Base-by-base conservation (phyloP, 1,139 yeast species). In the Groenewaldozyma auringiensis region DNA sequence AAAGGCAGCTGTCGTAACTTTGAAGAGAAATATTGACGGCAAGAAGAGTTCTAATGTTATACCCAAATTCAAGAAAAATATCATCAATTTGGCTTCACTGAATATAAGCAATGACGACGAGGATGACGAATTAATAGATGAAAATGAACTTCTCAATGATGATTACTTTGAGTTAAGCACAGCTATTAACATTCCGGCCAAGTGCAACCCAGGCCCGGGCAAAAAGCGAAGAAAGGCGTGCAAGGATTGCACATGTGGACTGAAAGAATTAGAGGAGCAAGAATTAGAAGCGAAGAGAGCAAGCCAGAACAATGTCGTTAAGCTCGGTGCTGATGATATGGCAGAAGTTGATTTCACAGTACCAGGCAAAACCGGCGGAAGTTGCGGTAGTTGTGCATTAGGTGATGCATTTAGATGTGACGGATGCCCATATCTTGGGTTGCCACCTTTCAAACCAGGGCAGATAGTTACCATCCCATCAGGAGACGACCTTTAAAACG, bases 321-420 rank as follows among this genome's bases (percentile, higher is more conserved):
- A 79, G 56, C 79, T 86, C 50, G 68, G 74, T 20, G 74, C 74
- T 14, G 79, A 80, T 46, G 96, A 75, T 59, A 58, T 66, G 40
- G 65, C 92, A 2, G 98, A 92, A 63, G 79, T 94, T 48, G 98
- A 94, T 63, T 94, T 92, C 66, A 92, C 98, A 1, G 80, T 89
- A 14, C 87, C 88, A 53, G 97, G 97, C 34, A 92, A 89, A 65
- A 64, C 71, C 3, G 76, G 77, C 6, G 96, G 97, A 31, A 96
- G 96, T 1, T 92, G 99, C 69, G 96, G 96, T 18, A 85, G 95
- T 9, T 92, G 99, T 69, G 82, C 97, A 0, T 74, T 92, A 47
- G 98, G 99, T 36, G 98, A 92, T 65, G 98, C 98, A 0, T 92
- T 92, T 69, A 74, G 99, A 60, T 92, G 99, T 66, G 95, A 89